Evolutionary conservation across 2,329 filamentous ascomycete genomes (phyloP), one percentile per base, ranked within the genome.

Genomic region (Aspergillus costaricaensis): DNA sequence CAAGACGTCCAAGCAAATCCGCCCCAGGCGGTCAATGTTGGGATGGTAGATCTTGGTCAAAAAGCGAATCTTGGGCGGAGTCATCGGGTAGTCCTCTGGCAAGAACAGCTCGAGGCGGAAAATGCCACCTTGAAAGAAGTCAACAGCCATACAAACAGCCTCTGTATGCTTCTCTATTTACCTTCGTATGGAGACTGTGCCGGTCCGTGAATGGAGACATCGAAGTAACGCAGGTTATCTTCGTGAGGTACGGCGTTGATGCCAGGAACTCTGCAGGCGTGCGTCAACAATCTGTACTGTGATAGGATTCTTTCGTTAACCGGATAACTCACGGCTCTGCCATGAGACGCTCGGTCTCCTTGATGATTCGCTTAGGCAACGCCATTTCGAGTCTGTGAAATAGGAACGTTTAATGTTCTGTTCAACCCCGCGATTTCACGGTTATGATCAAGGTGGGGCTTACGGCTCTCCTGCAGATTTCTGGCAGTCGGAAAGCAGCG

Each of bases 21-120:
- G 90, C 62, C 95, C 95, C 2, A 99, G 87, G 79, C 96, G 96
- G 77, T 99, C 95, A 69, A 99, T 97, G 77, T 99, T 99, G 55
- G 95, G 95, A 77, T 99, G 96, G 80, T 98, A 99, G 77, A 99
- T 98, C 81, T 96, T 97, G 70, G 96, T 99, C 55, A 99, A 84
- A 80, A 99, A 99, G 58, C 95, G 91, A 74, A 99, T 97, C 83
- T 97, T 97, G 49, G 95, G 95, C 57, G 95, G 94, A 36, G 92
- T 96, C 95, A 99, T 99, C 44, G 95, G 95, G 77, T 99, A 99
- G 81, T 99, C 95, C 73, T 99, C 95, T 48, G 96, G 96, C 23
- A 99, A 85, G 78, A 99, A 99, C 19, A 99, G 87, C 79, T 99
- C 95, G 63, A 98, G 89, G 79, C 96, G 94, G 84, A 99, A 99